phyloP scores from a whole-genome alignment of 768 basidiomycete genomes.

The Xerocomellus dryophilus region DNA sequence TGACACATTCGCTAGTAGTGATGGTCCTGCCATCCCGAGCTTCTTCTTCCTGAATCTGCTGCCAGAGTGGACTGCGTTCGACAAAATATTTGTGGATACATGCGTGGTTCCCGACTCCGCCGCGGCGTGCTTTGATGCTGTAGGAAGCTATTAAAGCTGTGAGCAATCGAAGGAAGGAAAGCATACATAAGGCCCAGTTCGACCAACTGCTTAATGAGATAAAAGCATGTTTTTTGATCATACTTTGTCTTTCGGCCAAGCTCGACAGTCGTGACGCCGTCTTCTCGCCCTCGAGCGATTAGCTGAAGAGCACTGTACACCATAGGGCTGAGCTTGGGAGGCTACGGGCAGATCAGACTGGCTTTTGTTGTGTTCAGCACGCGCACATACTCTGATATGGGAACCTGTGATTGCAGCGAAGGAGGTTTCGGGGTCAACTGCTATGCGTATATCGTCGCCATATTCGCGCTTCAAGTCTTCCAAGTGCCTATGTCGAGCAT shows the following conservation, averaged over 20 bases:
- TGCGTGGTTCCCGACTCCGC: constrained; percentile 73
- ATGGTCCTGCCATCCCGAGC: constrained; percentile 33
- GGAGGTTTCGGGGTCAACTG: constrained; percentile 68
- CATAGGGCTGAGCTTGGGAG: constrained; percentile 77
- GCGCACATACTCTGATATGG: constrained; percentile 65
- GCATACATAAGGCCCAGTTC: constrained; percentile 72
- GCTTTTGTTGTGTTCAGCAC: neutral
- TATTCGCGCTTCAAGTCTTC: constrained; percentile 55
- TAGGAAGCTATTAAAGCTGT: neutral
- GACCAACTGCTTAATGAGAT: constrained; percentile 73
- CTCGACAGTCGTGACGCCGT: constrained; percentile 74
- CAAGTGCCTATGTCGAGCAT: constrained; percentile 54
- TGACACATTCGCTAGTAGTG: constrained; percentile 9
- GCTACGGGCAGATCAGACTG: constrained; percentile 40
- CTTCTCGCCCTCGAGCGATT: constrained; percentile 75
- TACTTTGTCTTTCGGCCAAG: constrained; percentile 76
- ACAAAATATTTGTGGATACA: constrained; percentile 85
- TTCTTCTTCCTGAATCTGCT: constrained; percentile 71
- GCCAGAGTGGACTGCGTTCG: constrained; percentile 72
- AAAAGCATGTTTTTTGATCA: constrained; percentile 88
- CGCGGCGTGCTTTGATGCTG: constrained; percentile 74
- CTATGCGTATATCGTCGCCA: constrained; percentile 66
- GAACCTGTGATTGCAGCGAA: constrained; percentile 83
- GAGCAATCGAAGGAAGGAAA: neutral
- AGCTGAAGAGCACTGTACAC: constrained; percentile 83